Base-by-base conservation (phyloP, 768 basidiomycete species). In the Tephrocybe rancida region DNA sequence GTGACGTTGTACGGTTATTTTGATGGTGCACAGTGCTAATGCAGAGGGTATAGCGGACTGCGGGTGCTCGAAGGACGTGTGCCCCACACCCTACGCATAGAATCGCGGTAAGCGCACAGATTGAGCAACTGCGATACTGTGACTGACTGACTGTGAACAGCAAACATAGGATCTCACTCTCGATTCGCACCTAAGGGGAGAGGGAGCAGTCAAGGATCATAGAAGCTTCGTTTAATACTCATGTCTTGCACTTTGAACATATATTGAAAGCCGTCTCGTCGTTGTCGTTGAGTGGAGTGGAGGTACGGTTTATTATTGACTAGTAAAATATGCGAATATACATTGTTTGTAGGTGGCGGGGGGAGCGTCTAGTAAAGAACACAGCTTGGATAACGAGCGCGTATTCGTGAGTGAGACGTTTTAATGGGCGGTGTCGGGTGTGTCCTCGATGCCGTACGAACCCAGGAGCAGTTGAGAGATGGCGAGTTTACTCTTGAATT, bases 401-500 rank as follows among this genome's bases (percentile, higher is more conserved):
- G 35, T 37, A n/a, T 37, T 16, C 11, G 10, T 16, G 11, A 37
- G 35, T 16, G 16, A 5, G 5, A 7, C 11, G 14, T 37, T 37
- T 37, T 37, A 16, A 32, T 13, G n/a, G n/a, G n/a, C n/a, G n/a
- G n/a, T n/a, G n/a, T n/a, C n/a, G n/a, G n/a, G n/a, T n/a, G n/a
- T n/a, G n/a, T n/a, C n/a, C n/a, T n/a, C n/a, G n/a, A n/a, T n/a
- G n/a, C n/a, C n/a, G n/a, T n/a, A n/a, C n/a, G n/a, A n/a, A n/a
- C n/a, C n/a, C n/a, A n/a, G n/a, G n/a, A 13, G 7, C 30, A 32
- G 13, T 13, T 7, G 30, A 13, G 30, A 37, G 24, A 19, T 8
- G 5, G 19, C 7, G n/a, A 24, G 13, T 70, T 73, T 81, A 97
- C 78, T 97, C 95, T 70, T 88, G 82, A 65, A 98, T 94, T 79